A percentile compares a stretch with the other conserved stretches of the same genome.
Evolutionary conservation across 441 rosid species (phyloP).

Genomic region (Iberis amara): DNA sequence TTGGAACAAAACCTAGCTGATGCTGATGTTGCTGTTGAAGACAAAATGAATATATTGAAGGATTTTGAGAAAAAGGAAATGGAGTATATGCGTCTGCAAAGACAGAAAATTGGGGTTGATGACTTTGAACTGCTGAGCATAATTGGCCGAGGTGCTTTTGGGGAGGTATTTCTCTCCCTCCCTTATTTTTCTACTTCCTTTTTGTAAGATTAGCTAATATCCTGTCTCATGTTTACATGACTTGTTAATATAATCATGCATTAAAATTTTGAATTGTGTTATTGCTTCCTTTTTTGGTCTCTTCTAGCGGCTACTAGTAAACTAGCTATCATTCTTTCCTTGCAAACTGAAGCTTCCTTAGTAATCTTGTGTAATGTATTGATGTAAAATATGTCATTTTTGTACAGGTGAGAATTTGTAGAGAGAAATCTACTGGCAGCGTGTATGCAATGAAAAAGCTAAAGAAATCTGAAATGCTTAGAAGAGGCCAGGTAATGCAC

Average conservation of each 20-base stretch:
- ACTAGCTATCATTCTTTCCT: slow-evolving; percentile 3
- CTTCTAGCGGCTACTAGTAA: neutral
- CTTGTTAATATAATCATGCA: slow-evolving; percentile 1
- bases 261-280: neutral
- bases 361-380: slow-evolving; percentile 7
- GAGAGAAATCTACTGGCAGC: slow-evolving; percentile 35
- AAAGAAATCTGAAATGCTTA: slow-evolving; percentile 46
- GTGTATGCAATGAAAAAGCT: slow-evolving; percentile 42
- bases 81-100: slow-evolving; percentile 42
- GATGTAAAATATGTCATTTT: slow-evolving; percentile 5
- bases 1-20: slow-evolving; percentile 42
- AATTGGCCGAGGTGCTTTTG: slow-evolving; percentile 46
- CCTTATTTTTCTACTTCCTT: slow-evolving; percentile 3
- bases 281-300: neutral
- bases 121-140: slow-evolving; percentile 43
- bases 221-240: slow-evolving; percentile 5
- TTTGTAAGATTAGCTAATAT: neutral
- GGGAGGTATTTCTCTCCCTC: slow-evolving; percentile 31
- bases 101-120: slow-evolving; percentile 47
- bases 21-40: slow-evolving; percentile 44
- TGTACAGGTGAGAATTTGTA: slow-evolving; percentile 42
- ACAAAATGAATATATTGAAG: slow-evolving; percentile 35
- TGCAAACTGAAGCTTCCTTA: neutral
- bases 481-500: slow-evolving; percentile 41
- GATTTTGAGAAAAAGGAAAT: slow-evolving; percentile 41